Base-by-base conservation (phyloP, 805 yeast genomes). In the Kuraishia capsulata region DNA sequence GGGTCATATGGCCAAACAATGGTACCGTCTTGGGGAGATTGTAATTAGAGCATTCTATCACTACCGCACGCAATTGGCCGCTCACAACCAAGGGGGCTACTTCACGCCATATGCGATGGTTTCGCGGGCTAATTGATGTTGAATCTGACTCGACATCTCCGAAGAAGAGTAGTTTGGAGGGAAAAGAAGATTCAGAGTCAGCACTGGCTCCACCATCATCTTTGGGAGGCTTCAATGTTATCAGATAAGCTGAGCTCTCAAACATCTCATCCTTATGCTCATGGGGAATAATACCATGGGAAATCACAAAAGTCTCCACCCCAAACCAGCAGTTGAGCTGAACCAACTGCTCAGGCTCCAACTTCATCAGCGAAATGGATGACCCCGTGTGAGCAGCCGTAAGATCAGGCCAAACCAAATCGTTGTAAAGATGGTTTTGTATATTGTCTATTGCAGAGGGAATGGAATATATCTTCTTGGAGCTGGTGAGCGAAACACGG, bases 61-160 rank as follows among this genome's bases (percentile, higher is more conserved):
- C 56, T 1, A 88, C 70, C 0, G 78, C 76, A 17, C 57, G 62
- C 33, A 88, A 57, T 11, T 56, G 42, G 3, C 61, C 54, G 3
- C 57, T 35, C 0, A 62, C 49, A 1, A 81, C 62, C 21, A 63
- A 47, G 0, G 69, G 66, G 1, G 81, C 72, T 3, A 84, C 61
- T 16, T 55, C 46, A 3, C 53, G 38, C 96, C 96, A 86, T 3
- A 85, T 68, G 1, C 42, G 37, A 6, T 42, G 37, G 43, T 74
- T 70, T 24, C 53, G 50, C 20, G 62, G 47, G 20, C 54, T 42
- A 5, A 56, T 47, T 8, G 83, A 72, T 1, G 64, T 53, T 4
- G 49, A 30, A 52, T 85, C 95, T 35, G 81, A 69, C 52, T 88
- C 96, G 26, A 85, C 73, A 53, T 88, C 97, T 1, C 97, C 97